These are phyloP conservation scores for Penicillium arizonense DNA, from an alignment of 495 filamentous ascomycete genomes.

Conservation along the genomic window DNA sequence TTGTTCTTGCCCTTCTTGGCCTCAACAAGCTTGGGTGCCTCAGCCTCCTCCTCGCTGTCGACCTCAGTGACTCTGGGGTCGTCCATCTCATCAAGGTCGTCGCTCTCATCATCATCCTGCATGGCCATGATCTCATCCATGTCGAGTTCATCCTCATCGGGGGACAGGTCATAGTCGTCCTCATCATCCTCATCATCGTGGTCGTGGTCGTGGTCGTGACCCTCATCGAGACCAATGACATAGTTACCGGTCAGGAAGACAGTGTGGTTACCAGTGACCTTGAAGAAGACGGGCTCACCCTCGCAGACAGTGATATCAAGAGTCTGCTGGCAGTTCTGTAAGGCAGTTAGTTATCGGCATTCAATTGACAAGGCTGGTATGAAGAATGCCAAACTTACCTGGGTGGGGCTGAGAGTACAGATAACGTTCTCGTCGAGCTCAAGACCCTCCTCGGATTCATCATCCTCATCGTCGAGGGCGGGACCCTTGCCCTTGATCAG, in stretches of 20 bases:
- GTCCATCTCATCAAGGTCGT: conserved; percentile 78
- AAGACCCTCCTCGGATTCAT: conserved; percentile 62
- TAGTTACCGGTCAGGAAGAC: conserved; percentile 96
- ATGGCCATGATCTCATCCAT: conserved; percentile 48
- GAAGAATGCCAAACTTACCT: conserved; percentile 45
- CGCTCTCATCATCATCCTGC: conserved; percentile 68
- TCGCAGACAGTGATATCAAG: conserved; percentile 87
- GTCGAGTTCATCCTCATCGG: conserved; percentile 66
- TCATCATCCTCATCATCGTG: conserved; percentile 67
- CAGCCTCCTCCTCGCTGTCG: conserved; percentile 73
- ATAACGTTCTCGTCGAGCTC: conserved; percentile 84
- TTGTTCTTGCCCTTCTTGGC: conserved; percentile 88
- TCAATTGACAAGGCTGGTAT: background rate
- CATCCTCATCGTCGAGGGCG: conserved; percentile 62
- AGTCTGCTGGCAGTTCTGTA: conserved; percentile 89
- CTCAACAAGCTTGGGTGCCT: conserved; percentile 72
- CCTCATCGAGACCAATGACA: conserved; percentile 60
- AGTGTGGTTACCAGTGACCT: conserved; percentile 83
- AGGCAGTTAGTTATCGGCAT: conserved; percentile 12
- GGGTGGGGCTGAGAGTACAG: conserved; percentile 88
- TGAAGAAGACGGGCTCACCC: conserved; percentile 86
- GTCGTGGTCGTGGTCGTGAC: conserved; percentile 45
- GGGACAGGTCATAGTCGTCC: conserved; percentile 78
- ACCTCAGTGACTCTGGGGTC: conserved; percentile 83
- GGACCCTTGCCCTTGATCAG: conserved; percentile 80